phyloP scores from a whole-genome alignment of 164 flowering plant genomes.

The Magnolia sinica region DNA sequence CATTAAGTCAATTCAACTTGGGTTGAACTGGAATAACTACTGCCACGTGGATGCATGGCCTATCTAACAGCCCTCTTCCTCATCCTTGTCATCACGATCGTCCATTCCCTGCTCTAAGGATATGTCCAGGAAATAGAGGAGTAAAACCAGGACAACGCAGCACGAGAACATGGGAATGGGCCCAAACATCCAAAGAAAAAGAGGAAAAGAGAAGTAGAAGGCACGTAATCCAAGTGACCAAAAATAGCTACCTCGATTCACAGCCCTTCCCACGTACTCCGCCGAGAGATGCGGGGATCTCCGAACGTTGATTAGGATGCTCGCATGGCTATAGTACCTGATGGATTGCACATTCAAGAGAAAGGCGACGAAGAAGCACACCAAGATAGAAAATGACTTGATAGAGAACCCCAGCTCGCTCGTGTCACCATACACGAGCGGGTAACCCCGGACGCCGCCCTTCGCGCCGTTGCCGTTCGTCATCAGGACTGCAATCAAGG shows the following conservation, averaged over 20 bases:
- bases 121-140: slow-evolving; percentile 59
- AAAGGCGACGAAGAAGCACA: slow-evolving; percentile 72
- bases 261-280: slow-evolving; percentile 54
- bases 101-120: slow-evolving; percentile 27
- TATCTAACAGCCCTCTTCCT: background rate
- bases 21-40: slow-evolving; percentile 2
- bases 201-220: slow-evolving; percentile 82
- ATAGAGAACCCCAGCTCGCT: slow-evolving; percentile 49
- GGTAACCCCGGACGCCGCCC: background rate
- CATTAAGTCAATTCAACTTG: slow-evolving; percentile 2
- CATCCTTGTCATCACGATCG: slow-evolving; percentile 16
- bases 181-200: slow-evolving; percentile 86
- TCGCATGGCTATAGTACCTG: slow-evolving; percentile 83
- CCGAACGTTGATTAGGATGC: slow-evolving; percentile 76
- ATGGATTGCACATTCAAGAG: slow-evolving; percentile 76
- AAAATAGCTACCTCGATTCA: slow-evolving; percentile 71
- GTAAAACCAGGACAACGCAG: slow-evolving; percentile 45
- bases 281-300: slow-evolving; percentile 29
- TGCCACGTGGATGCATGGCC: background rate
- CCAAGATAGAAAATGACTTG: slow-evolving; percentile 65
- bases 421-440: slow-evolving; percentile 38
- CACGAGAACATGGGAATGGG: slow-evolving; percentile 74
- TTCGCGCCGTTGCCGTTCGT: slow-evolving; percentile 12
- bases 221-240: slow-evolving; percentile 82
- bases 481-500: slow-evolving; percentile 72